Evolutionary conservation across 2,329 filamentous ascomycete genomes (phyloP), one percentile per base, ranked within the genome.

Genomic region (Phialemoniopsis sp.): DNA sequence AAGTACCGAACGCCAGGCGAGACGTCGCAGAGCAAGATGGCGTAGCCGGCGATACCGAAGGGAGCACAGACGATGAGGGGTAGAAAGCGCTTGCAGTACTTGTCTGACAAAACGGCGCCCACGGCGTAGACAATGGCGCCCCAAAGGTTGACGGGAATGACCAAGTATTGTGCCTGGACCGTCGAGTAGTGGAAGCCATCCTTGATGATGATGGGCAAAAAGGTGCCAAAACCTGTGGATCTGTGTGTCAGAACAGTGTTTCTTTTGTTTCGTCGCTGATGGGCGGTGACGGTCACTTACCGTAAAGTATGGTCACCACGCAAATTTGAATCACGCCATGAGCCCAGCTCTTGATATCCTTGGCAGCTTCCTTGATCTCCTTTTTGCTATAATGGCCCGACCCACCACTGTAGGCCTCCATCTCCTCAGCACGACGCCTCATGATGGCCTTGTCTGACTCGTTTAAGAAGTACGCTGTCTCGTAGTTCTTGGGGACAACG

Each of bases 121-220:
- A 62, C 36, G 2, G 54, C 54, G 40, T 65, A 67, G n/a, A 64
- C 56, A 5, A 64, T 29, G 1, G 61, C 58, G 2, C 60, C 63
- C 62, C 61, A 65, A 17, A 66, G 32, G 38, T 64, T 65, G n/a
- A 64, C 59, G 1, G 63, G 62, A 14, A 66, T 64, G 8, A 64
- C 60, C 4, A 66, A 50, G 37, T 66, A 66, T 45, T 57, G 46
- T 34, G 59, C 58, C 45, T 67, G 56, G 10, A 63, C 52, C 1
- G 59, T 60, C 2, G 59, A 60, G 38, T 61, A 65, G 16, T 60
- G 50, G 41, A 67, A 65, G 3, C 52, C 52, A 3, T 65, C 55
- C 15, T 59, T 58, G 34, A 66, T 64, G 37, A 67, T 66, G 36
- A 66, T 63, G 0, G 63, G 64, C 3, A 67, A 46, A 36, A 67